phyloP scores from a whole-genome alignment of 2,329 filamentous ascomycete species.

The Cladosporium sp. region DNA sequence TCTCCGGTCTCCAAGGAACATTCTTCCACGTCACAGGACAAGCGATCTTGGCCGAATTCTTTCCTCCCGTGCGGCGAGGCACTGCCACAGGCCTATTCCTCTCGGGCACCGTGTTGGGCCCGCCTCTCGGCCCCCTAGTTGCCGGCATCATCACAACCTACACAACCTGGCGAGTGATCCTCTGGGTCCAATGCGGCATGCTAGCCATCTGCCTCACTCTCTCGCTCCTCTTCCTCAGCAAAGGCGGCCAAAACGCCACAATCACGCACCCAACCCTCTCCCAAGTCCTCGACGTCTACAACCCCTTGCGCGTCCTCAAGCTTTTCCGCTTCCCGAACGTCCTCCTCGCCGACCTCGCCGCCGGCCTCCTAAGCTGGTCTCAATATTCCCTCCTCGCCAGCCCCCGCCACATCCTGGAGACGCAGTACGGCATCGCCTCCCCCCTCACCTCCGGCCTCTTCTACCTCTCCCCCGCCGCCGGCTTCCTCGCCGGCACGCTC shows the following conservation, averaged over 20 bases:
- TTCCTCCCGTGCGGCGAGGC: conserved; percentile 52
- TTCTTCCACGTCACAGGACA: conserved; percentile 65
- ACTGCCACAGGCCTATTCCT: conserved; percentile 68
- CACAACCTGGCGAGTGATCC: conserved; percentile 65
- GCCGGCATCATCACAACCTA: conserved; percentile 69
- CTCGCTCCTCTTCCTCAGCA: conserved; percentile 54
- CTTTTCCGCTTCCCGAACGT: conserved; percentile 63
- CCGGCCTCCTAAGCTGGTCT: conserved; percentile 58
- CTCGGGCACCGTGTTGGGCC: conserved; percentile 58
- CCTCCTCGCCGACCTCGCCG: conserved; percentile 49
- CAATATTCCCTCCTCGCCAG: conserved; percentile 60
- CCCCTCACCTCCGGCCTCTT: conserved; percentile 63
- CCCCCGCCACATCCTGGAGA: conserved; percentile 65
- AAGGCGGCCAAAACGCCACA: conserved; percentile 46
- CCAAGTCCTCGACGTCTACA: conserved; percentile 58
- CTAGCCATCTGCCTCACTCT: conserved; percentile 52
- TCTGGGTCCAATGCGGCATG: conserved; percentile 65
- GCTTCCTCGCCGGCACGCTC: conserved; percentile 61
- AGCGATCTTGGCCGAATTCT: conserved; percentile 54
- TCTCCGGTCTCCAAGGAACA: conserved; percentile 68
- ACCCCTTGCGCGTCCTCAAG: conserved; percentile 55
- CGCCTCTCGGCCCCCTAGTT: conserved; percentile 61
- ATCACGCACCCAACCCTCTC: conserved; percentile 31
- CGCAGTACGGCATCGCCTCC: conserved; percentile 58
- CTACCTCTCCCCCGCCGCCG: conserved; percentile 62